Conservation (phyloP, 2,329 filamentous ascomycete species). For the Chrysoporthe austroafricana region DNA sequence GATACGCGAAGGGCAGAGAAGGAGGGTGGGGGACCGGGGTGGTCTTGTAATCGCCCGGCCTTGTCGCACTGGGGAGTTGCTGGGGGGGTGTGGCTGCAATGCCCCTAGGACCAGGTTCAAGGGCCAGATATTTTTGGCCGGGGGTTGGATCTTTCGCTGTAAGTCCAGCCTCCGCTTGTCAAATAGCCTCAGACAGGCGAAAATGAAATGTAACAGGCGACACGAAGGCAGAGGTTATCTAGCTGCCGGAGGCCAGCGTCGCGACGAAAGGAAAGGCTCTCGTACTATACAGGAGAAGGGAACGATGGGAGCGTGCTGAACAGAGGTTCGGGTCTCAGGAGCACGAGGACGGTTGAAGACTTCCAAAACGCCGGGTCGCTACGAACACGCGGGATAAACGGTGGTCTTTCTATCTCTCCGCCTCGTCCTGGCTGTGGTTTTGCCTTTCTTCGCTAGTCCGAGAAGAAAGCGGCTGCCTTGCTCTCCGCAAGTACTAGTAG, state of each 20-base stretch:
- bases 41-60: conserved; percentile 28
- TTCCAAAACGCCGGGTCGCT: conserved; percentile 12
- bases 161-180: conserved; percentile 6
- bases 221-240: not conserved
- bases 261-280: not conserved
- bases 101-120: conserved; percentile 18
- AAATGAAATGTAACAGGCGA: conserved; percentile 26
- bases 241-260: conserved; percentile 2
- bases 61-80: conserved; percentile 24
- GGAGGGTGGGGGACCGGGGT: conserved; percentile 29
- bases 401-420: conserved; percentile 17
- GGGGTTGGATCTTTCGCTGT: not conserved
- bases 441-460: conserved; percentile 18
- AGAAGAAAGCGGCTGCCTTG: conserved; percentile 18
- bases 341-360: not conserved
- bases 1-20: conserved; percentile 22
- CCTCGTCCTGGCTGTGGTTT: conserved; percentile 11
- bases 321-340: conserved; percentile 2
- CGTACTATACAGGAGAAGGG: conserved; percentile 11
- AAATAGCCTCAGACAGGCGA: conserved; percentile 20
- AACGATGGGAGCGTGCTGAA: not conserved
- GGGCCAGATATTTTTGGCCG: conserved; percentile 26
- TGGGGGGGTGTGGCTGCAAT: conserved; percentile 25
- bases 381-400: conserved; percentile 14
- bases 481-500: conserved; percentile 24